Base-by-base conservation (phyloP, 1,139 yeast genomes). In the Suhomyces panamericanus region DNA sequence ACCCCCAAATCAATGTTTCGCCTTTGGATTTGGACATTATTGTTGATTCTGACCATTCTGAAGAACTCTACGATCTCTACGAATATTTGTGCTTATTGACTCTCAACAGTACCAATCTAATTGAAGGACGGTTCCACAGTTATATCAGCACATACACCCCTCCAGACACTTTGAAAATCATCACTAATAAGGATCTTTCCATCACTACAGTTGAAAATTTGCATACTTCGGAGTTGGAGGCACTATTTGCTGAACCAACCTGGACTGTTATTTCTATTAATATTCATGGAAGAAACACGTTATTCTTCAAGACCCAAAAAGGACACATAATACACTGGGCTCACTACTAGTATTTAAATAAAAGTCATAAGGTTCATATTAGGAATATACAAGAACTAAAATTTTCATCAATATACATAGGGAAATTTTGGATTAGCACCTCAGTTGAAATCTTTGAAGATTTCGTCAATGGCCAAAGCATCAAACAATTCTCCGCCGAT, bases 31-130 rank as follows among this genome's bases (percentile, higher is more conserved):
- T 32, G 4, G 31, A 30, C 11, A 31, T 41, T 6, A 7, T 28
- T 2, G 3, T 28, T 4, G 36, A 26, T n/a, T 14, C 28, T 1
- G 38, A 32, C 1, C 2, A 15, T 11, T 27, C 37, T 28, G 44
- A 41, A 12, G 49, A 48, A 20, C 33, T 43, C 5, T 26, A 35
- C 3, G 58, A 53, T 6, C 33, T 52, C 4, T 57, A 59, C 42
- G 66, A 61, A 42, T 60, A 54, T 42, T 49, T 60, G 26, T 44
- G 50, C 7, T 47, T 61, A 40, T 32, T 58, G 12, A 53, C 54
- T 14, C 28, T 57, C 16, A 54, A 59, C 29, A 56, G 60, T 22
- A 35, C 46, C 2, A 60, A 47, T 43, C 46, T 60, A 33, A 38
- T 49, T 9, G 44, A 47, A 3, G 45, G 43, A n/a, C 39, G 30